Evolutionary conservation across 768 basidiomycete genomes (phyloP).

Genomic region (Rhodosporidiobolus sp.): DNA sequence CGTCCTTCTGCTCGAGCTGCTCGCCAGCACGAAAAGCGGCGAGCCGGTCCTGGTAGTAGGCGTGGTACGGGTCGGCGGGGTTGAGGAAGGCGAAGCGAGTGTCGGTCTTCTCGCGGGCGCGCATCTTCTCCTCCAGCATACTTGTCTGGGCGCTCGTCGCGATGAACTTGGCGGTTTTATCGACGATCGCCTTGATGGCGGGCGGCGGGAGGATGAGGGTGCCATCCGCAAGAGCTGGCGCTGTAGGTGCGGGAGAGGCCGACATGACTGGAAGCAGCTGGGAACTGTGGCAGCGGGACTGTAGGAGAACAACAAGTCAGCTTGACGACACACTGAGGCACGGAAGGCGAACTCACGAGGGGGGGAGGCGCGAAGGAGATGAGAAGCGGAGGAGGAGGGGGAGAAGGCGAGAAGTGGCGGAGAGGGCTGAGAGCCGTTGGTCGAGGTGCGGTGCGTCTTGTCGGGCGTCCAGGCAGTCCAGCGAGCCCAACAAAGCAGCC

Average conservation of each 20-base stretch:
- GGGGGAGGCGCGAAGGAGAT: neutral
- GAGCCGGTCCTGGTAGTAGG: constrained; percentile 90
- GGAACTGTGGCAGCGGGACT: too few relatives aligned
- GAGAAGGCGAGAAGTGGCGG: neutral
- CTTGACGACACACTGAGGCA: too few relatives aligned
- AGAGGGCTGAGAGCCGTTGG: neutral
- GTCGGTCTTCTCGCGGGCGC: constrained; percentile 91
- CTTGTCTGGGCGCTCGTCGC: constrained; percentile 54
- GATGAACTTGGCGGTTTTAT: constrained; percentile 64
- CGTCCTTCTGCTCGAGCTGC: constrained; percentile 44
- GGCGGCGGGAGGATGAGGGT: constrained; percentile 84
- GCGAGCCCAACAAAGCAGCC: too few relatives aligned
- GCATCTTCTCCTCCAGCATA: constrained; percentile 92
- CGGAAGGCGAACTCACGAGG: too few relatives aligned
- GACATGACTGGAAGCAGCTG: too few relatives aligned
- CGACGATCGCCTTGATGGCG: constrained; percentile 96
- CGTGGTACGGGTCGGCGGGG: constrained; percentile 94
- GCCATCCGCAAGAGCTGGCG: neutral
- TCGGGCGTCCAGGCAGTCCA: too few relatives aligned
- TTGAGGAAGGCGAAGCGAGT: constrained; percentile 99
- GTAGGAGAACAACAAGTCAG: neutral
- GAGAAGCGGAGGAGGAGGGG: neutral
- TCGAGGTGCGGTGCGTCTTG: neutral
- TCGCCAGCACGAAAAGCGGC: constrained; percentile 71
- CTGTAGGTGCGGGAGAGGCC: neutral